A percentile compares a stretch with the other conserved stretches of the same genome.
Evolutionary conservation across 352 stramenopile genomes (phyloP).

Genomic region (Globisporangium emineosum): DNA sequence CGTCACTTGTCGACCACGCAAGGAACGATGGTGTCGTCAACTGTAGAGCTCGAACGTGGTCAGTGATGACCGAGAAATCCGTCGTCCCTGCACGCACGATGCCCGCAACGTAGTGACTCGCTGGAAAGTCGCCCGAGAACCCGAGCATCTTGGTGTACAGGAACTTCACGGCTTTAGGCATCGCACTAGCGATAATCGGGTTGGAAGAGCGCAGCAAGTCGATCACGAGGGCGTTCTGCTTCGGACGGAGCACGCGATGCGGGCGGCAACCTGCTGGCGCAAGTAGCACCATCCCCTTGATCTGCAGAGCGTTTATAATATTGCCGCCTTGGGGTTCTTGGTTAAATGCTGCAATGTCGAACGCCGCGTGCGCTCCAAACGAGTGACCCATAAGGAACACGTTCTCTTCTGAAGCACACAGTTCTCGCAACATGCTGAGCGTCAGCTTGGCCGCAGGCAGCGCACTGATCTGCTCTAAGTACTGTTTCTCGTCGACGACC

Average conservation of each 20-base stretch:
- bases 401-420: conserved; percentile 26
- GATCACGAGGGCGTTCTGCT: conserved; percentile 30
- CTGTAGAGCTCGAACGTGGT: conserved; percentile 24
- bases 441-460: conserved; percentile 28
- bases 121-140: conserved; percentile 24
- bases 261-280: conserved; percentile 39
- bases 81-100: conserved; percentile 40
- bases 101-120: conserved; percentile 36
- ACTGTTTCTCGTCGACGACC: conserved; percentile 22
- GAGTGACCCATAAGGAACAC: conserved; percentile 52
- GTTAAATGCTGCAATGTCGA: conserved; percentile 46
- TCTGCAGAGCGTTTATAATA: background rate
- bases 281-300: conserved; percentile 42
- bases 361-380: conserved; percentile 45
- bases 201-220: conserved; percentile 22
- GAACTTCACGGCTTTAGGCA: conserved; percentile 25
- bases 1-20: conserved; percentile 44
- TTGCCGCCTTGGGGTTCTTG: conserved; percentile 1
- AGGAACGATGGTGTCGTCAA: conserved; percentile 31
- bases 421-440: conserved; percentile 25
- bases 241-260: conserved; percentile 36
- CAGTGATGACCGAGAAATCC: conserved; percentile 34
- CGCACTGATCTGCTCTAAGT: conserved; percentile 31
- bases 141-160: conserved; percentile 37
- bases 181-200: conserved; percentile 16